phyloP scores from a whole-genome alignment of 148 eudicot species.

The Chenopodium suecicum region DNA sequence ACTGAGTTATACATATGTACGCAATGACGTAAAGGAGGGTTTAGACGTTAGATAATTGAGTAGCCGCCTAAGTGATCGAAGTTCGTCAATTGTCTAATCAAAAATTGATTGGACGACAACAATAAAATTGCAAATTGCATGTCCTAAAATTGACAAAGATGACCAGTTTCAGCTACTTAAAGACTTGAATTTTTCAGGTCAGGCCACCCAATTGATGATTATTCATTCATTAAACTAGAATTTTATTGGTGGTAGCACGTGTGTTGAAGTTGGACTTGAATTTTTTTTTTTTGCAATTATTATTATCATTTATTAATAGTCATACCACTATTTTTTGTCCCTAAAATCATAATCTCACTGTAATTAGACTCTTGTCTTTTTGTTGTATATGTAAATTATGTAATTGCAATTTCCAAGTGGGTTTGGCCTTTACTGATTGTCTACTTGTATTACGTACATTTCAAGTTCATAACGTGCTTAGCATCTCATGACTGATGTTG shows the following conservation, averaged over 20 bases:
- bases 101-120: neutral
- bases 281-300: neutral
- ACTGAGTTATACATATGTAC: neutral
- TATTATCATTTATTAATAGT: neutral
- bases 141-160: constrained; percentile 16
- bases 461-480: neutral
- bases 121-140: constrained; percentile 11
- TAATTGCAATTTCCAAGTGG: neutral
- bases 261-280: constrained; percentile 18
- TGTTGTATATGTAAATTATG: neutral
- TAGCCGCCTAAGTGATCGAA: neutral
- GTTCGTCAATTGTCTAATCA: neutral
- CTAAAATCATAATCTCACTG: neutral
- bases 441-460: neutral
- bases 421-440: neutral
- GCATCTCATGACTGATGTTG: neutral
- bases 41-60: too few relatives aligned
- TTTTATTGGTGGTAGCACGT: constrained; percentile 11
- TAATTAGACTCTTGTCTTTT: neutral
- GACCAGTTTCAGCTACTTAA: constrained; percentile 1
- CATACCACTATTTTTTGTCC: constrained; percentile 19
- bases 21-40: neutral
- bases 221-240: neutral
- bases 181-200: constrained; percentile 30
- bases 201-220: constrained; percentile 9